Evolutionary conservation across 1,284 basidiomycete species (phyloP), one percentile per base, ranked within the genome.

Genomic region (Cryptococcus sp.): DNA sequence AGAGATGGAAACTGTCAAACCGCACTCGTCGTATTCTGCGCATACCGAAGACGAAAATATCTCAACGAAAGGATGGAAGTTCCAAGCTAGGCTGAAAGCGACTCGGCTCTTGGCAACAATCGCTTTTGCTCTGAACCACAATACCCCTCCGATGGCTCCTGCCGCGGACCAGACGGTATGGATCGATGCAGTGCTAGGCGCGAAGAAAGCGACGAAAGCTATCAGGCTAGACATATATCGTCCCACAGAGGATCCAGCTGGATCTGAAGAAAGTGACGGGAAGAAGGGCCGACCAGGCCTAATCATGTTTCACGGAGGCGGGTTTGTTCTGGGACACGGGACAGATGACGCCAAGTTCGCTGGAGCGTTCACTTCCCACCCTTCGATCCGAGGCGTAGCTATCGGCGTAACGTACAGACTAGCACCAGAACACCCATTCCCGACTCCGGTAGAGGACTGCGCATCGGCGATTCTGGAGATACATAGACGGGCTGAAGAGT

Each of bases 361-460:
- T 13, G 44, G 39, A 10, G 50, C 52, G 16, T 41, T 56, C 11
- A 53, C 50, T 20, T 48, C 65, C 16, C 46, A n/a, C n/a, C n/a
- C n/a, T n/a, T n/a, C n/a, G n/a, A n/a, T 70, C 25, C 61, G 54
- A n/a, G 57, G 54, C n/a, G 61, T 74, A 2, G 70, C 76, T 22
- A 68, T 78, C 38, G 68, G 69, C 11, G 68, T 73, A 20, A 73
- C 74, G 47, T 77, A 78, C 54, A 67, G 80, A 17, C 72, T 79
- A 13, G 78, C 79, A 1, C 81, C 81, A 0, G 78, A 80, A 49
- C 57, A 77, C 54, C 75, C 77, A 0, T 81, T 75, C 66, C 81
- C 81, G 0, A 73, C 70, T 0, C 70, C 74, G 0, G 64, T 78
- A 4, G 68, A 80, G 16, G 81, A 82, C 53, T 66, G 73, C 19